Percentiles rank a stretch among this genome's conserved stretches.
Conservation (phyloP, 768 basidiomycete species). For the Pholiota microspora region DNA sequence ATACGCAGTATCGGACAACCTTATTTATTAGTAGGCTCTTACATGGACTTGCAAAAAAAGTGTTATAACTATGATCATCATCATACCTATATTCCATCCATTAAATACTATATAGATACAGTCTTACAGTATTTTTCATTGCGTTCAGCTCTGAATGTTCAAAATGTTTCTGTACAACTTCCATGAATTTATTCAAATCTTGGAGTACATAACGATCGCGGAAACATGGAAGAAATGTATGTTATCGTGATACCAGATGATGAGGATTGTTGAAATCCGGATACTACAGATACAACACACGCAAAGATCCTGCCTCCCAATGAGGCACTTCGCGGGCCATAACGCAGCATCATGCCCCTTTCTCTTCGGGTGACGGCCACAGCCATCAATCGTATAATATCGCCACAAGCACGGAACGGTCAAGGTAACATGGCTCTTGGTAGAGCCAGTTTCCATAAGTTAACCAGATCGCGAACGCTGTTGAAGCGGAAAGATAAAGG, state of each 20-base stretch:
- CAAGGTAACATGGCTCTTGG: conserved; percentile 34
- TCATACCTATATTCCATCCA: no score
- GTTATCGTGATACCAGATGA: conserved; percentile 22
- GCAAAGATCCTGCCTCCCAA: conserved; percentile 35
- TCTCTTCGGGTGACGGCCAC: conserved; percentile 17
- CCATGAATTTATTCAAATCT: background rate
- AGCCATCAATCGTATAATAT: conserved; percentile 20
- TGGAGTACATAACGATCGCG: conserved; percentile 3
- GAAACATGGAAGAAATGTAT: conserved; percentile 5
- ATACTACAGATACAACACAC: conserved; percentile 44
- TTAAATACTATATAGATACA: no score
- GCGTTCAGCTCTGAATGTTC: background rate
- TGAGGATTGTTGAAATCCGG: conserved; percentile 83
- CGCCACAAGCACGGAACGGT: conserved; percentile 54
- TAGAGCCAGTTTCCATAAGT: conserved; percentile 38
- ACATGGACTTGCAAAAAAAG: no score
- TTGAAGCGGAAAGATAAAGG: conserved; percentile 73
- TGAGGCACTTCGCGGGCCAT: conserved; percentile 37
- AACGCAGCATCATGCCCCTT: conserved; percentile 34
- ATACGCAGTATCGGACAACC: background rate
- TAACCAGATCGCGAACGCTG: conserved; percentile 78
- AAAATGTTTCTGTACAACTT: background rate
- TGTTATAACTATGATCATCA: no score
- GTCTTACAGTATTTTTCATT: no score
- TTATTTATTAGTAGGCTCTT: background rate